A percentile compares a stretch with the other conserved stretches of the same genome.
These are phyloP conservation scores for Sisymbrium irio DNA, from an alignment of 345 rosid genomes.

Conservation along the genomic window DNA sequence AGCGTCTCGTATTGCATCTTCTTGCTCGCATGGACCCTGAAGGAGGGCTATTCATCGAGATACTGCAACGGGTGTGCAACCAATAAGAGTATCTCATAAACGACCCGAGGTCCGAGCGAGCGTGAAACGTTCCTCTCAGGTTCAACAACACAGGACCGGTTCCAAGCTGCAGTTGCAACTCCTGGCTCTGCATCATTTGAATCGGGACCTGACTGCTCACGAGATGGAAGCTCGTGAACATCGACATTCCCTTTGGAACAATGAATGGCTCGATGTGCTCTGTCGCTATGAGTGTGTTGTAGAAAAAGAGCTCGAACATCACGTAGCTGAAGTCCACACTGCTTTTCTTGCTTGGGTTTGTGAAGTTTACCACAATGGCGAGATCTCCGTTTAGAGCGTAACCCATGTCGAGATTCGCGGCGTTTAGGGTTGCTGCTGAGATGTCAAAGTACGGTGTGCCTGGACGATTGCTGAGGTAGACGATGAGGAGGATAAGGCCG, in stretches of 20 bases:
- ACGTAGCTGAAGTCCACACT: constrained; percentile 64
- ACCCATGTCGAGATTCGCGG: constrained; percentile 74
- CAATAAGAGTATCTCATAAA: constrained; percentile 69
- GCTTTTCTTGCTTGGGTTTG: constrained; percentile 79
- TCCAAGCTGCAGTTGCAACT: constrained; percentile 48
- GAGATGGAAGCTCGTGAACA: constrained; percentile 52
- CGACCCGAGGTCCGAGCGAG: constrained; percentile 60
- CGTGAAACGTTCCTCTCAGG: constrained; percentile 65
- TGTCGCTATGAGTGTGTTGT: constrained; percentile 54
- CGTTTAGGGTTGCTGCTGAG: constrained; percentile 61
- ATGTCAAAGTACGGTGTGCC: constrained; percentile 59
- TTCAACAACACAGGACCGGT: constrained; percentile 52
- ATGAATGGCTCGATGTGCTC: constrained; percentile 72
- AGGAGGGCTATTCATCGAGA: constrained; percentile 66
- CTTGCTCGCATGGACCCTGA: constrained; percentile 56
- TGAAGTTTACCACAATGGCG: constrained; percentile 68
- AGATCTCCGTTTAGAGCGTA: constrained; percentile 67
- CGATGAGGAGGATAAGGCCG: constrained; percentile 61
- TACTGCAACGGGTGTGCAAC: constrained; percentile 56
- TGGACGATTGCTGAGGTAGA: constrained; percentile 81
- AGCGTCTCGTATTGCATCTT: constrained; percentile 67
- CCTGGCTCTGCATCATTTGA: constrained; percentile 40
- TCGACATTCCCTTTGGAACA: constrained; percentile 42
- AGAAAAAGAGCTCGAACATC: constrained; percentile 58
- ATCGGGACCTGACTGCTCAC: constrained; percentile 77